Conservation (phyloP, 768 basidiomycete species). For the Boletus eberwhitei region DNA sequence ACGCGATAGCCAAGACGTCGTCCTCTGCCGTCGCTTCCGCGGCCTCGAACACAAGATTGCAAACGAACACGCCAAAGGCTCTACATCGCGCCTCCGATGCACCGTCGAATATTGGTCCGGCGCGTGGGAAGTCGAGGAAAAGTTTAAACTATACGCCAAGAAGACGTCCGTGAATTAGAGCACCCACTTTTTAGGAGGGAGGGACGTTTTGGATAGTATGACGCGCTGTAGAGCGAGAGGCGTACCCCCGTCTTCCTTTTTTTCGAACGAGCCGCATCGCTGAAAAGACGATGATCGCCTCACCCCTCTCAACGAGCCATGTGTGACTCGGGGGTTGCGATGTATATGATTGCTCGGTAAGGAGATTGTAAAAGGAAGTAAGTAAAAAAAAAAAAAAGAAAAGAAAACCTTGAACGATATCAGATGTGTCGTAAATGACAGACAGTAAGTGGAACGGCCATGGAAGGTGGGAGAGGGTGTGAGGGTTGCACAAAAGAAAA, state of each 20-base stretch:
- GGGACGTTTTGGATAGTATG: neutral
- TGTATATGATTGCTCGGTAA: constrained; percentile 3
- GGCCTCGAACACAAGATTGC: constrained; percentile 78
- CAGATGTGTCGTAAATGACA: constrained; percentile 23
- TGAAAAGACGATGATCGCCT: no score
- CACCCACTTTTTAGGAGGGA: no score
- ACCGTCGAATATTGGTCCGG: constrained; percentile 84
- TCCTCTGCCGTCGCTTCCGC: constrained; percentile 74
- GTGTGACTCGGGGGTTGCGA: neutral
- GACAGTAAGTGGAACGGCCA: neutral
- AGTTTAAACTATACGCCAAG: constrained; percentile 39
- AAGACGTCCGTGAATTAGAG: constrained; percentile 5
- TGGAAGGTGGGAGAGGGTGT: neutral
- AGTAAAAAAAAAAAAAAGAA: neutral
- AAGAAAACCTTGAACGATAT: constrained; percentile 2
- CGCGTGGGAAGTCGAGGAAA: constrained; percentile 96
- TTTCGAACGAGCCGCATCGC: neutral
- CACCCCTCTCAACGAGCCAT: neutral
- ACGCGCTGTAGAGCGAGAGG: neutral
- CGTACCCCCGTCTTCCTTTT: neutral
- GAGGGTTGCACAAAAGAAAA: neutral
- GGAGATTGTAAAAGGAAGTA: neutral
- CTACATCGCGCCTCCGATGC: constrained; percentile 60
- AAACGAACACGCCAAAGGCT: constrained; percentile 50
- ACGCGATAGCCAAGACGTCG: constrained; percentile 66